A percentile compares a stretch with the other conserved stretches of the same genome.
These are phyloP conservation scores for Boletus subparvulus DNA, from an alignment of 768 basidiomycete species.

Conservation along the genomic window DNA sequence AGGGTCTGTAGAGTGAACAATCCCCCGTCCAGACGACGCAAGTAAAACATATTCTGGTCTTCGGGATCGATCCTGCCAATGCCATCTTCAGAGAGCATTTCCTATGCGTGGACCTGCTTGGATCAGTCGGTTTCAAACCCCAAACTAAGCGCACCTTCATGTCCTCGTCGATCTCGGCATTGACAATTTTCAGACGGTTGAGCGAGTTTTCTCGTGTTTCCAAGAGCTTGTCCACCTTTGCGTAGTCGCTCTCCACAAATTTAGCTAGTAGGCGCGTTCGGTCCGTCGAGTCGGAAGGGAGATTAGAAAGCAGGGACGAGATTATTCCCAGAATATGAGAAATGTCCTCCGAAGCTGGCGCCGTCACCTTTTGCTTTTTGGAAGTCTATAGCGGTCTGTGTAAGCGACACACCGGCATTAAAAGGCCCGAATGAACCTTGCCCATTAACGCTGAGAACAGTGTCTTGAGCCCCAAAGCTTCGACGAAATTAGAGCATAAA, in stretches of 20 bases:
- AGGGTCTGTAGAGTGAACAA: constrained; percentile 86
- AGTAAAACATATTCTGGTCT: constrained; percentile 76
- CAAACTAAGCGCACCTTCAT: constrained; percentile 48
- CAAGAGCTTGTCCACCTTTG: constrained; percentile 90
- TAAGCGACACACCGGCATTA: constrained; percentile 8
- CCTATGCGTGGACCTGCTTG: constrained; percentile 35
- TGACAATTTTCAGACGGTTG: constrained; percentile 55
- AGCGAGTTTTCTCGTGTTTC: constrained; percentile 79
- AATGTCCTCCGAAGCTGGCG: constrained; percentile 73
- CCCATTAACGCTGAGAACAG: constrained; percentile 93
- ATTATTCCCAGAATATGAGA: constrained; percentile 87
- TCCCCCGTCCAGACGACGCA: constrained; percentile 85
- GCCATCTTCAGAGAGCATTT: constrained; percentile 55
- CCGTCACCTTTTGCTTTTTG: constrained; percentile 64
- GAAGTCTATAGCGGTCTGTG: constrained; percentile 32
- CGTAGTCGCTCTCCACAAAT: constrained; percentile 90
- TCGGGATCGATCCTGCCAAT: constrained; percentile 58
- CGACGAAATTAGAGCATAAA: constrained; percentile 83
- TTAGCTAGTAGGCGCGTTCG: constrained; percentile 85
- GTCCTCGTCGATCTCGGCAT: constrained; percentile 68
- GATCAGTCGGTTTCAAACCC: not conserved
- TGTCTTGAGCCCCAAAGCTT: constrained; percentile 83
- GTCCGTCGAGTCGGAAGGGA: constrained; percentile 78
- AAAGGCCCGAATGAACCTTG: constrained; percentile 55
- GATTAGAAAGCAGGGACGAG: constrained; percentile 83